Evolutionary conservation across 768 basidiomycete genomes (phyloP).

Genomic region (Paxillus involutus): DNA sequence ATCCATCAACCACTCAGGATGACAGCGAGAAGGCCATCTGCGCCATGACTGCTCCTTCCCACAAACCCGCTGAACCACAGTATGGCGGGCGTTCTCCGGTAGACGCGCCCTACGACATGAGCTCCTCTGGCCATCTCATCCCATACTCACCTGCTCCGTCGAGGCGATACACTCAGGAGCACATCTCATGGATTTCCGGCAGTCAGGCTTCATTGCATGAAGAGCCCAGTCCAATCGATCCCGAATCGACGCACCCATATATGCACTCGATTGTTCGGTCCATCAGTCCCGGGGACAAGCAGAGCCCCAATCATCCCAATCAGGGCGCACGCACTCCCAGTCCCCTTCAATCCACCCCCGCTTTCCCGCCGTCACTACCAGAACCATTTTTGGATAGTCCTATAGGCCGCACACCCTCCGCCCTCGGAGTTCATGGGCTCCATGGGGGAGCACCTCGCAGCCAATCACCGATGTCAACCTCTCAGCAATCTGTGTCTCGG

Average conservation of each 20-base stretch:
- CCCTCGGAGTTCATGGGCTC: neutral
- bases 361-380: neutral
- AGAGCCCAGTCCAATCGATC: constrained; percentile 11
- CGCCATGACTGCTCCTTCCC: constrained; percentile 15
- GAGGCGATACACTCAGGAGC: constrained; percentile 10
- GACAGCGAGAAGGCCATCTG: constrained; percentile 2
- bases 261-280: neutral
- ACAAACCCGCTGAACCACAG: neutral
- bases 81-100: constrained; percentile 6
- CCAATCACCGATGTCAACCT: constrained; percentile 13
- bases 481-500: constrained; percentile 11
- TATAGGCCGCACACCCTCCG: neutral
- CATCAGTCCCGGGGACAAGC: neutral
- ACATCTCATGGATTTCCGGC: constrained; percentile 3
- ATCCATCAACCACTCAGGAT: neutral
- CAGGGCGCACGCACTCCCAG: neutral
- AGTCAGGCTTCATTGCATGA: constrained; percentile 16
- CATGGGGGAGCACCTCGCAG: neutral
- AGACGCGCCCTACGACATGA: constrained; percentile 14
- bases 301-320: neutral
- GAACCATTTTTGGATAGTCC: neutral
- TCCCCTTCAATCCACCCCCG: neutral
- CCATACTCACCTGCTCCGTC: constrained; percentile 13
- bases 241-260: neutral
- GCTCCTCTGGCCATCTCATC: constrained; percentile 17